These are phyloP conservation scores for Pachyrhizus erosus DNA, from an alignment of 306 rosid genomes.

Conservation along the genomic window DNA sequence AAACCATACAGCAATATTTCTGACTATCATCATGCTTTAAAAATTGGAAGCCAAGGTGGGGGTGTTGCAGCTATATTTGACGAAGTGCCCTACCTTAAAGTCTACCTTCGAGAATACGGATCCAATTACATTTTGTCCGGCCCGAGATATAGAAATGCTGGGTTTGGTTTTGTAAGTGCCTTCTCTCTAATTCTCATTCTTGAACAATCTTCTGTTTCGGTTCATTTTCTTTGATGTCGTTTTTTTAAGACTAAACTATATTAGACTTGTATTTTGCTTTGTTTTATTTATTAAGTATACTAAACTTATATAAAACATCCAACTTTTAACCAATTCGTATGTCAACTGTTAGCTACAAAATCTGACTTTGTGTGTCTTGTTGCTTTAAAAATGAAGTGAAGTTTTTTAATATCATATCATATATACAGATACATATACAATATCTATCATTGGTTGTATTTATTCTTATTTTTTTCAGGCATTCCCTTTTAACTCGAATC, in stretches of 20 bases:
- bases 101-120: conserved; percentile 13
- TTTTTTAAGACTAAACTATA: background rate
- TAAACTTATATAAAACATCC: too few species aligned
- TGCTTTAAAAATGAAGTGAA: background rate
- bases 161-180: conserved; percentile 48
- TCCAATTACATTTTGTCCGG: conserved; percentile 44
- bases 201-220: background rate
- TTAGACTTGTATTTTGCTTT: background rate
- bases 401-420: background rate
- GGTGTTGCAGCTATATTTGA: conserved; percentile 46
- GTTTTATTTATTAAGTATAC: too few species aligned
- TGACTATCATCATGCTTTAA: conserved; percentile 37
- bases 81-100: conserved; percentile 37
- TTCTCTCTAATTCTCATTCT: background rate
- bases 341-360: background rate
- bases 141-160: conserved; percentile 36
- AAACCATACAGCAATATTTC: background rate
- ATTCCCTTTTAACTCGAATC: conserved; percentile 35
- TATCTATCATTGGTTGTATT: background rate
- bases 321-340: too few species aligned
- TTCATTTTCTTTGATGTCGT: background rate
- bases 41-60: conserved; percentile 27
- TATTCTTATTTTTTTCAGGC: conserved; percentile 29
- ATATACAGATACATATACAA: background rate
- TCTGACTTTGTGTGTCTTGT: background rate